Evolutionary conservation across 768 basidiomycete genomes (phyloP).

Genomic region (Leccinum imitatum): DNA sequence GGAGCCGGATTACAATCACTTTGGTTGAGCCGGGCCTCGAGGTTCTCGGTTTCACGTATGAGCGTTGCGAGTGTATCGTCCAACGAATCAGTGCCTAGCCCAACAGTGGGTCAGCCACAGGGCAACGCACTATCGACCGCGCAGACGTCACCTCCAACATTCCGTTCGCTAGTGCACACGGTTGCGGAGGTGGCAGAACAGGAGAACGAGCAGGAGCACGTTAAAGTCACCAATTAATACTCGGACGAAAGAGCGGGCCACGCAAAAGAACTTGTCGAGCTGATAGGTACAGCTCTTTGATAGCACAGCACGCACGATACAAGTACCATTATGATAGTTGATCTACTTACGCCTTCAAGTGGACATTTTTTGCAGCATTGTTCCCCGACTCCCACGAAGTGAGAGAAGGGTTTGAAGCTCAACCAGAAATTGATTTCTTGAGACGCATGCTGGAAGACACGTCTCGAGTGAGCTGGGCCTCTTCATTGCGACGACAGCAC

Average conservation of each 20-base stretch:
- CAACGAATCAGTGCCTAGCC: constrained; percentile 22
- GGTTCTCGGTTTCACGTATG: constrained; percentile 37
- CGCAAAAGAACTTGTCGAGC: constrained; percentile 18
- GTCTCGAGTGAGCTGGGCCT: no score
- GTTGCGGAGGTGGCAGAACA: constrained; percentile 28
- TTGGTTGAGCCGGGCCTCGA: constrained; percentile 40
- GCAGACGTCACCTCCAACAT: constrained; percentile 11
- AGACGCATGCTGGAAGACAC: no score
- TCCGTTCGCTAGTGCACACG: constrained; percentile 22
- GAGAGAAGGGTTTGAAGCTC: no score
- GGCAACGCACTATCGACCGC: background rate
- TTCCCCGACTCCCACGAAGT: no score
- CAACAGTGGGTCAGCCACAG: constrained; percentile 8
- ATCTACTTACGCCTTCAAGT: no score
- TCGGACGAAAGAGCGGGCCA: constrained; percentile 9
- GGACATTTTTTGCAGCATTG: background rate
- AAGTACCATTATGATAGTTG: background rate
- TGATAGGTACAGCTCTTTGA: constrained; percentile 34
- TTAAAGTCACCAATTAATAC: constrained; percentile 1
- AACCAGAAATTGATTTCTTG: no score
- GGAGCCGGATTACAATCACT: constrained; percentile 51
- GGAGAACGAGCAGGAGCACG: constrained; percentile 16
- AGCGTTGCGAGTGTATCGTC: constrained; percentile 27
- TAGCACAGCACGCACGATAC: background rate
- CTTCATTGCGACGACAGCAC: no score